Percentiles rank a stretch among this genome's conserved stretches.
Conservation (phyloP, 2,329 filamentous ascomycete species). For the Arachnomyces sp. region DNA sequence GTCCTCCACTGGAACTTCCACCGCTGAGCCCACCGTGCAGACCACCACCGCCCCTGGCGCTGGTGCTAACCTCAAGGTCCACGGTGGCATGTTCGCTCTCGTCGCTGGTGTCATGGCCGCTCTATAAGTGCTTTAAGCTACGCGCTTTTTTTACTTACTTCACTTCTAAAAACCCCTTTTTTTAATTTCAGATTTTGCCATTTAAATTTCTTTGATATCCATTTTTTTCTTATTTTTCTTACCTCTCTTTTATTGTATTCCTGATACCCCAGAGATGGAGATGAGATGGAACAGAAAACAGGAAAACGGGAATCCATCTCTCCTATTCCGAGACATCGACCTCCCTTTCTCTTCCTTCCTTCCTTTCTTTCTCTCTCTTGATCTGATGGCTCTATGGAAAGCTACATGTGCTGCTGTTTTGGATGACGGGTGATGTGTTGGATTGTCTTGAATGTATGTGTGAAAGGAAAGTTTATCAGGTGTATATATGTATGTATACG, state of each 20-base stretch:
- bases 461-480: too few species aligned
- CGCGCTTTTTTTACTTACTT: neutral
- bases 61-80: conserved; percentile 25
- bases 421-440: too few species aligned
- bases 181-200: neutral
- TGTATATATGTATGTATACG: too few species aligned
- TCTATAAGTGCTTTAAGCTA: conserved; percentile 20
- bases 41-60: conserved; percentile 21
- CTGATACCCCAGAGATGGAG: neutral
- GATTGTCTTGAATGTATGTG: too few species aligned
- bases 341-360: too few species aligned
- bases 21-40: conserved; percentile 6
- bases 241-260: conserved; percentile 1
- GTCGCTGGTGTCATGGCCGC: conserved; percentile 27
- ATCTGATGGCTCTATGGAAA: too few species aligned
- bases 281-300: conserved; percentile 1
- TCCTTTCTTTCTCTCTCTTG: too few species aligned
- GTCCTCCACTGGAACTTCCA: conserved; percentile 2
- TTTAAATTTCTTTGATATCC: conserved; percentile 1
- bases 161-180: neutral
- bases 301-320: too few species aligned
- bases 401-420: too few species aligned
- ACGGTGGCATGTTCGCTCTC: conserved; percentile 27
- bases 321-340: too few species aligned
- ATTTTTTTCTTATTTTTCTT: conserved; percentile 3